phyloP scores from a whole-genome alignment of 179 eudicot species.

The Vitellaria paradoxa region DNA sequence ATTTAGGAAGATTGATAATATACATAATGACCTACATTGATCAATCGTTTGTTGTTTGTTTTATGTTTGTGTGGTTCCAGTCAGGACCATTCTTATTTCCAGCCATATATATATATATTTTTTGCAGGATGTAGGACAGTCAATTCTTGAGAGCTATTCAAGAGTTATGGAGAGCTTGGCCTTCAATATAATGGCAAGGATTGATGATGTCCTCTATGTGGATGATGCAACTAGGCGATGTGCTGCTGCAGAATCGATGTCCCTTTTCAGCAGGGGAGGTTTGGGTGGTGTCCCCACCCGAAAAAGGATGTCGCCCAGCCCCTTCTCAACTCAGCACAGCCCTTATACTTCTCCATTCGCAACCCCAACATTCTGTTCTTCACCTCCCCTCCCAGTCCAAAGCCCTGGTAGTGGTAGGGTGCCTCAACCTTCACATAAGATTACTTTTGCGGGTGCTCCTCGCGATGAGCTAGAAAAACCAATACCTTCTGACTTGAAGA shows the following conservation, averaged over 20 bases:
- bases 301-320: constrained; percentile 85
- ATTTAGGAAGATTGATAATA: no score
- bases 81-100: not conserved
- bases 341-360: constrained; percentile 83
- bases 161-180: constrained; percentile 79
- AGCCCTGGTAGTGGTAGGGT: constrained; percentile 50
- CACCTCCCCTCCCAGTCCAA: constrained; percentile 46
- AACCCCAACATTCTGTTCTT: constrained; percentile 75
- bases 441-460: constrained; percentile 20
- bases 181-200: constrained; percentile 68
- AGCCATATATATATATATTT: constrained; percentile 16
- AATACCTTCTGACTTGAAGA: constrained; percentile 37
- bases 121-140: constrained; percentile 75
- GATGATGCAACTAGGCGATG: constrained; percentile 71
- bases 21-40: no score
- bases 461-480: constrained; percentile 27
- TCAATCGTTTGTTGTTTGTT: not conserved
- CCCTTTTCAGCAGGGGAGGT: constrained; percentile 63
- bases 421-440: constrained; percentile 38
- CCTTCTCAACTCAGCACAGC: constrained; percentile 82
- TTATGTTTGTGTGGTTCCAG: not conserved
- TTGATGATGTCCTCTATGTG: constrained; percentile 55
- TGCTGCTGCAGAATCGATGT: constrained; percentile 52
- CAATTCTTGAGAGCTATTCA: constrained; percentile 77
- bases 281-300: constrained; percentile 70